phyloP scores from a whole-genome alignment of 139 green algal species.

The Chlorella sp. region DNA sequence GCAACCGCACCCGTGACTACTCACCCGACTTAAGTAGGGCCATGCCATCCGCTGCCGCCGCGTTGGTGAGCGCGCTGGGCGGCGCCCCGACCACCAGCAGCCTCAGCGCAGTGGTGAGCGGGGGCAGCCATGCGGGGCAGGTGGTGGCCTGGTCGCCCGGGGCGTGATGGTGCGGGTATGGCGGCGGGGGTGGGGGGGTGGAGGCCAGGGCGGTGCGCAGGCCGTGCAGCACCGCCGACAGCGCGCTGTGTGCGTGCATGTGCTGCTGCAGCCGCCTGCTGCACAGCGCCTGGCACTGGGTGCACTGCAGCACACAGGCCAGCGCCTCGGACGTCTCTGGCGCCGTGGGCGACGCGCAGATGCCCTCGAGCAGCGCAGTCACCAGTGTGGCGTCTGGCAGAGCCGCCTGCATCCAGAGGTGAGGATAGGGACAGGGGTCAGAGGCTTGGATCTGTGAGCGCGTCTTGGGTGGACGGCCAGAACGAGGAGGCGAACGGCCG shows the following conservation, averaged over 20 bases:
- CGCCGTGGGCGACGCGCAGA: not conserved
- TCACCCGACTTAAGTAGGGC: no score
- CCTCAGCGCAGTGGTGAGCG: not conserved
- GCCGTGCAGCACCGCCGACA: not conserved
- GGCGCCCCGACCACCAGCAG: not conserved
- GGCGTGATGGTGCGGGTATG: no score
- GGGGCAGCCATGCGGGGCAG: not conserved
- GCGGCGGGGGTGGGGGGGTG: not conserved
- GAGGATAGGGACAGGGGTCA: not conserved
- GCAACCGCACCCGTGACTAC: no score
- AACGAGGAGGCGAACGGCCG: not conserved
- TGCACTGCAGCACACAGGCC: not conserved
- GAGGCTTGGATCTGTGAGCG: not conserved
- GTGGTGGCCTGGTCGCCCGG: no score
- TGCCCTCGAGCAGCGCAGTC: not conserved
- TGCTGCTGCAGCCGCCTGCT: not conserved
- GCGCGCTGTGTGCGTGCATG: not conserved
- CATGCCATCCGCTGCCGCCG: no score
- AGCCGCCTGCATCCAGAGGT: not conserved
- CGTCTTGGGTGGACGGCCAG: not conserved
- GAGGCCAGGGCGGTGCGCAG: not conserved
- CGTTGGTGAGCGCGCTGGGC: not conserved
- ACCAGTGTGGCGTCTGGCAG: not conserved
- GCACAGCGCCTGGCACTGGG: not conserved
- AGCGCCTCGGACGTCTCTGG: not conserved